These are phyloP conservation scores for Tripterygium wilfordii DNA, from an alignment of 177 flowering plant species.

Conservation along the genomic window DNA sequence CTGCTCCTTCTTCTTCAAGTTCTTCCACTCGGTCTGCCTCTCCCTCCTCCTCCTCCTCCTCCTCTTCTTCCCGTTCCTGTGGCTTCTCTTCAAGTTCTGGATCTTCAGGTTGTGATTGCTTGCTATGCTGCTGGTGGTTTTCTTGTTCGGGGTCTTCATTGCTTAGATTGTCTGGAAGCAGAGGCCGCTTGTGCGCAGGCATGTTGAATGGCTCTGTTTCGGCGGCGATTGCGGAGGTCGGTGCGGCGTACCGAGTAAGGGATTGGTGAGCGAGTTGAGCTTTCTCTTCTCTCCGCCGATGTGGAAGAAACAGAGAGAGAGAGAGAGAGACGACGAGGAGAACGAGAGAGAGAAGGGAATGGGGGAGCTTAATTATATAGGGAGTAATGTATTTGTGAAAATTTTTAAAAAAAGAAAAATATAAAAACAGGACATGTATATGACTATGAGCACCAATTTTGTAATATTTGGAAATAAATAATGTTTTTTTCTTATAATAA, in stretches of 20 bases:
- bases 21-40: slow-evolving; percentile 7
- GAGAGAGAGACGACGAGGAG: slow-evolving; percentile 3
- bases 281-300: too few species aligned
- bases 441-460: too few species aligned
- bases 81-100: slow-evolving; percentile 5
- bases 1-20: background rate
- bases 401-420: too few species aligned
- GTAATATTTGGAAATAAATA: too few species aligned
- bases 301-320: slow-evolving; percentile 8
- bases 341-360: slow-evolving; percentile 8
- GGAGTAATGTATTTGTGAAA: too few species aligned
- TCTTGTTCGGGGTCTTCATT: slow-evolving; percentile 7
- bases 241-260: too few species aligned
- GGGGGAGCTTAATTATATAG: too few species aligned
- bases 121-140: background rate
- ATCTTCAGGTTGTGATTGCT: slow-evolving; percentile 15
- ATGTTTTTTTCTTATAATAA: too few species aligned
- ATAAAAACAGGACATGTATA: too few species aligned
- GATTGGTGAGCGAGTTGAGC: too few species aligned
- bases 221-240: too few species aligned
- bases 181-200: slow-evolving; percentile 30
- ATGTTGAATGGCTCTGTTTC: too few species aligned
- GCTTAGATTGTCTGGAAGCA: slow-evolving; percentile 17
- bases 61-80: background rate
- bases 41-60: slow-evolving; percentile 3